Base-by-base conservation (phyloP, 2,329 filamentous ascomycete genomes). In the Cercospora zeae-maydis region DNA sequence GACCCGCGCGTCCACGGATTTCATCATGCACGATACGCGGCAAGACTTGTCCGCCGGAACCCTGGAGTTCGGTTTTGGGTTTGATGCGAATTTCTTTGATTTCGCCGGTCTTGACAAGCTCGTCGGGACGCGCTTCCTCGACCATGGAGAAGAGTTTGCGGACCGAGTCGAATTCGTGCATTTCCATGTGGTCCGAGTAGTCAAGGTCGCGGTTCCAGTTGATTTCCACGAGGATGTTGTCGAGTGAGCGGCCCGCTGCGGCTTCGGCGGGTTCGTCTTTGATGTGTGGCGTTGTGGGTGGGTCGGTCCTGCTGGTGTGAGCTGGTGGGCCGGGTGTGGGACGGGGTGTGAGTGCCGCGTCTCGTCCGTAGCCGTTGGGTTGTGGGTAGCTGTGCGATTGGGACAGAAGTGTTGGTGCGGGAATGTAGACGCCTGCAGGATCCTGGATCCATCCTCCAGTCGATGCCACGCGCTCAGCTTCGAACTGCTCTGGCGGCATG, bases 61-160 rank as follows among this genome's bases (percentile, higher is more conserved):
- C 60, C 2, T 54, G 34, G n/a, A 65, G 47, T 31, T 58, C 63
- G 2, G 58, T 59, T 21, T 55, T 58, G 31, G 57, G 53, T 34
- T 66, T 66, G 45, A 66, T 61, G 7, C 61, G 57, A 24, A 66
- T 54, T 30, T 66, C 63, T 42, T 61, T 66, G 61, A 66, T 66
- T 5, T 60, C 49, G n/a, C 36, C 21, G 0, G 21, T 36, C 10
- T 21, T 19, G 24, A 51, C 10, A 9, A 66, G 39, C 42, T 66
- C 63, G 31, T 66, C 63, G 1, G 63, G 63, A 21, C 62, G 33
- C 9, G 57, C 53, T 27, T 62, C 62, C 14, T 66, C 63, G 9
- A 66, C 55, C 47, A 63, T 59, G 19, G 53, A 58, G 34, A 66
- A 66, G 19, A 66, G 61, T 24, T 63, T 42, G 16, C 47, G 37